A percentile compares a stretch with the other conserved stretches of the same genome.
Evolutionary conservation across 176 grass and related monocot genomes (phyloP).

Genomic region (Tillandsia fasciculata): DNA sequence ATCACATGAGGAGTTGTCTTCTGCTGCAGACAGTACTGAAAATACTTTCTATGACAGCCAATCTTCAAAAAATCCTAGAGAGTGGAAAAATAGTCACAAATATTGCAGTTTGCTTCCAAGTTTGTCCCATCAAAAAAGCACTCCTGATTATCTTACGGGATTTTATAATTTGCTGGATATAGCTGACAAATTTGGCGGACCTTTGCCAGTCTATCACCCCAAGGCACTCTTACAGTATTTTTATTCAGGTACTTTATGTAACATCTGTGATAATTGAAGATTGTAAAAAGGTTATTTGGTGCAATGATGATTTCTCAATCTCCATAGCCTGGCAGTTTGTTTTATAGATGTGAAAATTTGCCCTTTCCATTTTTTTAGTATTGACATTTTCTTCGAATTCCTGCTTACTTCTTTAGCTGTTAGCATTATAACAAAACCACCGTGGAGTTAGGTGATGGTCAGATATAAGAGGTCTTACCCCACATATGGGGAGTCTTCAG

Average conservation of each 20-base stretch:
- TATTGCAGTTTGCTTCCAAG: background rate
- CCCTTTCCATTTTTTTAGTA: background rate
- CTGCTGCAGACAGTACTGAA: slow-evolving; percentile 28
- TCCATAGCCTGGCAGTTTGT: background rate
- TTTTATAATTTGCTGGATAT: slow-evolving; percentile 61
- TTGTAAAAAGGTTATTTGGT: background rate
- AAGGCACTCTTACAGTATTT: slow-evolving; percentile 62
- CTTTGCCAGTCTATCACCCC: slow-evolving; percentile 63
- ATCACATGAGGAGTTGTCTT: slow-evolving; percentile 26
- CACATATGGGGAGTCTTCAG: too few species aligned
- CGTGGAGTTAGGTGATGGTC: too few species aligned
- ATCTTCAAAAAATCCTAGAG: slow-evolving; percentile 28
- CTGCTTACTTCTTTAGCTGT: too few species aligned
- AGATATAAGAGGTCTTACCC: too few species aligned
- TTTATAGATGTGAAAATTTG: background rate
- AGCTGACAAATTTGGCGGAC: slow-evolving; percentile 44
- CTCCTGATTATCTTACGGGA: slow-evolving; percentile 19
- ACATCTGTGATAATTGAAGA: background rate
- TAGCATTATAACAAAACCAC: too few species aligned
- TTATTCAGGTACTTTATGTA: slow-evolving; percentile 64
- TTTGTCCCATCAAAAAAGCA: slow-evolving; percentile 16
- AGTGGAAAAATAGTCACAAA: slow-evolving; percentile 14
- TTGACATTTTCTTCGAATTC: background rate
- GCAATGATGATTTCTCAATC: background rate
- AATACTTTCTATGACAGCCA: slow-evolving; percentile 28